Evolutionary conservation across 2,329 filamentous ascomycete genomes (phyloP).

Genomic region (Scedosporium aurantiacum): DNA sequence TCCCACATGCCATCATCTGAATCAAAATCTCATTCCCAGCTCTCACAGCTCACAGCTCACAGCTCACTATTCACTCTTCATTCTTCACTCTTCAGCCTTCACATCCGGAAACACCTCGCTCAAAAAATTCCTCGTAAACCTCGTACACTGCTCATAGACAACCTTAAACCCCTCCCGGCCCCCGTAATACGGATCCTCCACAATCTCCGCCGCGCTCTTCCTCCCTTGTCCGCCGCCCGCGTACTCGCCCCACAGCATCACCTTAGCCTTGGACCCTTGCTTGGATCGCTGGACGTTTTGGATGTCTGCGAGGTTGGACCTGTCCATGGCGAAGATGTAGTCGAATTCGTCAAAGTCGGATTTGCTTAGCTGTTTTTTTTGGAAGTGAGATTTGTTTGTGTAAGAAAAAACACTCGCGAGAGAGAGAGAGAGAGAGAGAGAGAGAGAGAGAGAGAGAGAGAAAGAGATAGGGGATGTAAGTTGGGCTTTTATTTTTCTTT

Average conservation of each 20-base stretch:
- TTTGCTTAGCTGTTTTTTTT: conserved; percentile 34
- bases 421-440: background rate
- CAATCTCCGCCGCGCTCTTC: conserved; percentile 49
- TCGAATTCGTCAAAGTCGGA: conserved; percentile 79
- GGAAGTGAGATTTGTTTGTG: background rate
- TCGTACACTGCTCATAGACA: conserved; percentile 73
- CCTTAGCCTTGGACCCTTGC: conserved; percentile 47
- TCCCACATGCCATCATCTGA: too few species aligned
- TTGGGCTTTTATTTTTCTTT: background rate
- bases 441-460: background rate
- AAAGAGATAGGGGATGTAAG: background rate
- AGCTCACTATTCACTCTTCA: background rate
- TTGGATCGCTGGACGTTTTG: conserved; percentile 47
- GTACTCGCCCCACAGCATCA: conserved; percentile 76
- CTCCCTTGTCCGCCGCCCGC: conserved; percentile 36
- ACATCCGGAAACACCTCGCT: conserved; percentile 40
- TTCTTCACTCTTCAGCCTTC: too few species aligned
- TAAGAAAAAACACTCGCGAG: background rate
- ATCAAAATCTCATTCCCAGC: background rate
- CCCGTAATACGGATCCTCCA: conserved; percentile 91
- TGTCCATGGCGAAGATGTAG: conserved; percentile 93
- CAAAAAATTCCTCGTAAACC: conserved; percentile 70
- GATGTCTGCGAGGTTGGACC: conserved; percentile 64
- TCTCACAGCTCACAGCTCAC: background rate
- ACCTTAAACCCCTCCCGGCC: conserved; percentile 67